These are phyloP conservation scores for Arthrobotrys musiformis DNA, from an alignment of 2,329 filamentous ascomycete genomes.

Conservation along the genomic window DNA sequence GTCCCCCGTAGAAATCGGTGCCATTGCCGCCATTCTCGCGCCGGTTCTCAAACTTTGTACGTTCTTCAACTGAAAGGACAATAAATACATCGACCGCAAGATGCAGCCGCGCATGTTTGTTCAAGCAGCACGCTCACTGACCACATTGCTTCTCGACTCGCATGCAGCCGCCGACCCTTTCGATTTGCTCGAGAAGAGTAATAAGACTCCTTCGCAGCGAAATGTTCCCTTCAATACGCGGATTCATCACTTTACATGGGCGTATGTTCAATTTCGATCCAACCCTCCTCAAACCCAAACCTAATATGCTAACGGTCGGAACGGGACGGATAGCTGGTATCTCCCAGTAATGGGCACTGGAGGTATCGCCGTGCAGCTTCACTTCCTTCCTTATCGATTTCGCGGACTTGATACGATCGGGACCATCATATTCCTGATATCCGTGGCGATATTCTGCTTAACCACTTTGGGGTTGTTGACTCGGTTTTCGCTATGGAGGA, in stretches of 20 bases:
- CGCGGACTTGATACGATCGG: conserved; percentile 45
- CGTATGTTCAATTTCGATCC: conserved; percentile 30
- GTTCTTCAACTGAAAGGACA: not conserved
- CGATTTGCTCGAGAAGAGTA: conserved; percentile 43
- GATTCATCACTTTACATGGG: conserved; percentile 52
- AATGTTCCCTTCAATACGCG: conserved; percentile 40
- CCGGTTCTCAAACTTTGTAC: conserved; percentile 35
- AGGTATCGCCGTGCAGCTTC: conserved; percentile 45
- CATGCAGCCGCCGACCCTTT: conserved; percentile 37
- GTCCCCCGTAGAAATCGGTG: conserved; percentile 19
- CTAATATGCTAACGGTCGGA: conserved; percentile 6
- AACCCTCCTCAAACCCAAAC: not conserved
- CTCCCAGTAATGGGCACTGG: conserved; percentile 48
- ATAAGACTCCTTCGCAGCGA: conserved; percentile 40
- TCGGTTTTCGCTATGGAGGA: conserved; percentile 37
- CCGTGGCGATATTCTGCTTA: conserved; percentile 41
- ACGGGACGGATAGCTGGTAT: conserved; percentile 34
- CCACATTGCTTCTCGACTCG: not conserved
- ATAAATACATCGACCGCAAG: too few species aligned
- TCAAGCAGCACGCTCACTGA: conserved; percentile 29
- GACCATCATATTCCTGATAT: conserved; percentile 42
- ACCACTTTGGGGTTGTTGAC: conserved; percentile 22
- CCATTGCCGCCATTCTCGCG: conserved; percentile 39
- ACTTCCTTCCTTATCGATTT: conserved; percentile 46
- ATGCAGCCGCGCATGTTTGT: not conserved